phyloP scores from a whole-genome alignment of 2,329 filamentous ascomycete genomes.

The Trichophyton schoenleinii region DNA sequence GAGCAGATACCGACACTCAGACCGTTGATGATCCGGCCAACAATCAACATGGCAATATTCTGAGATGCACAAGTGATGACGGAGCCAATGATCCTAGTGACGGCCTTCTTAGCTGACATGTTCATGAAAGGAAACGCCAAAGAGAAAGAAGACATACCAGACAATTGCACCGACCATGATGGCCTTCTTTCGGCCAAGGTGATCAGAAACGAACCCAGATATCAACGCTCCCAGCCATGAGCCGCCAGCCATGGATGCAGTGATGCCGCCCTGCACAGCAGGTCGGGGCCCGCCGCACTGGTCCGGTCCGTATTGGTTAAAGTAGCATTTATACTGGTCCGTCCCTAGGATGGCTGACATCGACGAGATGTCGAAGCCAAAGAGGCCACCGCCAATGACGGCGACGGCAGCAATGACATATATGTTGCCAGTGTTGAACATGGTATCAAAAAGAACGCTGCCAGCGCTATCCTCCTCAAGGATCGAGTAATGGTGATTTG shows the following conservation, averaged over 20 bases:
- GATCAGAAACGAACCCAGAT: conserved; percentile 27
- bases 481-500: not conserved
- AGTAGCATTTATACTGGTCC: conserved; percentile 58
- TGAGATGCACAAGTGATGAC: conserved; percentile 52
- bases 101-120: not conserved
- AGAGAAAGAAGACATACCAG: conserved; percentile 27
- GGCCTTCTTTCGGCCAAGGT: conserved; percentile 30
- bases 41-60: conserved; percentile 48
- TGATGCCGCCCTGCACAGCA: conserved; percentile 46
- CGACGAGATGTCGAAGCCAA: conserved; percentile 67
- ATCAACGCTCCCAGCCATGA: conserved; percentile 51
- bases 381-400: conserved; percentile 54
- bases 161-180: conserved; percentile 43
- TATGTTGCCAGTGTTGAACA: conserved; percentile 31
- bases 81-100: conserved; percentile 39
- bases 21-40: conserved; percentile 32
- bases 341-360: conserved; percentile 60
- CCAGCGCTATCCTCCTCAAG: not conserved
- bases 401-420: conserved; percentile 48
- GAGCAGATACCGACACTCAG: conserved; percentile 32
- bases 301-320: conserved; percentile 41
- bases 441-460: not conserved
- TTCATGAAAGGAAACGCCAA: conserved; percentile 4
- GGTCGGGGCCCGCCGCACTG: conserved; percentile 38
- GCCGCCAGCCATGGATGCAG: conserved; percentile 57